phyloP scores from a whole-genome alignment of 495 filamentous ascomycete genomes.

The Lineolata rhizophorae region DNA sequence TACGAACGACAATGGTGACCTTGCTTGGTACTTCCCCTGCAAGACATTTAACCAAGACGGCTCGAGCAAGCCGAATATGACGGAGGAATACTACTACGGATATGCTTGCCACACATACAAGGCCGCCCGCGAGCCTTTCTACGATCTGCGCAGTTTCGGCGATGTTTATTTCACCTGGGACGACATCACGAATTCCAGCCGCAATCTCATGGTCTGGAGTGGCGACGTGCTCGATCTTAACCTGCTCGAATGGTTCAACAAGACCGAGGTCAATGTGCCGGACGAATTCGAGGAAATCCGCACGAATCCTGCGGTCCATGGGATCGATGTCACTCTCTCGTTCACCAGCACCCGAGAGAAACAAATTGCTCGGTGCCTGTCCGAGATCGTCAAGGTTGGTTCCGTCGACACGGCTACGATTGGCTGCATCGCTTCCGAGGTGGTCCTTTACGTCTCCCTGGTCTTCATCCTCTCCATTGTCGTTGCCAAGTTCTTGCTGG shows the following conservation, averaged over 20 bases:
- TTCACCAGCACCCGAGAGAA: constrained; percentile 62
- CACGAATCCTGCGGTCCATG: constrained; percentile 51
- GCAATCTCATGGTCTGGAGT: constrained; percentile 83
- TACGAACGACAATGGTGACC: constrained; percentile 42
- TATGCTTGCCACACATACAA: constrained; percentile 77
- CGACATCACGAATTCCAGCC: constrained; percentile 67
- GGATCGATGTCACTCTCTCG: constrained; percentile 76
- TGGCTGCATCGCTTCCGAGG: constrained; percentile 91
- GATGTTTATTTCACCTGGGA: constrained; percentile 93
- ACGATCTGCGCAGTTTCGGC: constrained; percentile 33
- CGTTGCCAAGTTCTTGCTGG: constrained; percentile 67
- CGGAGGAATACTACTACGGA: constrained; percentile 47
- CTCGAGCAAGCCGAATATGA: constrained; percentile 51
- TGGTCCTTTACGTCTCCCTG: constrained; percentile 87
- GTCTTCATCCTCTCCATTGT: constrained; percentile 88
- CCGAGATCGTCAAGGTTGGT: constrained; percentile 86
- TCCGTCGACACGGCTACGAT: constrained; percentile 91
- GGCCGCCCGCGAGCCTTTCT: constrained; percentile 48
- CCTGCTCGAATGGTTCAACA: constrained; percentile 79
- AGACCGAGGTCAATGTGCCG: constrained; percentile 58
- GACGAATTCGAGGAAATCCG: constrained; percentile 58
- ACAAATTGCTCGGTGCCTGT: constrained; percentile 59
- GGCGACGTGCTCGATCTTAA: constrained; percentile 88
- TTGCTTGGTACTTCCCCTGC: constrained; percentile 98
- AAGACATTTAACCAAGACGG: constrained; percentile 82